A percentile compares a stretch with the other conserved stretches of the same genome.
Conservation (phyloP, 148 eudicot species). For the Arbutus unedo region DNA sequence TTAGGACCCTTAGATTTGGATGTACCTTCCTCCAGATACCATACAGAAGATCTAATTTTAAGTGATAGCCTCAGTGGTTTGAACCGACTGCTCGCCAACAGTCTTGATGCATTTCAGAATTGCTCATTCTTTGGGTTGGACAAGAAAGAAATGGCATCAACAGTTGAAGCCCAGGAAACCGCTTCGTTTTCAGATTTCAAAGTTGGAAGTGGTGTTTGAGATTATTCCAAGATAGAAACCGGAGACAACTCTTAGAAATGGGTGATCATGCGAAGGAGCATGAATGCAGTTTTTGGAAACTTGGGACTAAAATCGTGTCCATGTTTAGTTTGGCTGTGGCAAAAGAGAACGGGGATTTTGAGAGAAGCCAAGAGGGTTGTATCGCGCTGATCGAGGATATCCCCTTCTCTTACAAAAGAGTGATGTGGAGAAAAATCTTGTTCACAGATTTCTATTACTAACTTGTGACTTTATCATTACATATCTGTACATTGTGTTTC, state of each 20-base stretch:
- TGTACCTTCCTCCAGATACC: slow-evolving; percentile 67
- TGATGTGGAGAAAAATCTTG: slow-evolving; percentile 7
- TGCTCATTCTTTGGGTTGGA: slow-evolving; percentile 70
- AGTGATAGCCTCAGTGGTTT: slow-evolving; percentile 88
- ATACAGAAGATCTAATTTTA: slow-evolving; percentile 65
- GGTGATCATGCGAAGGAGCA: background rate
- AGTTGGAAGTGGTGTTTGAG: slow-evolving; percentile 32
- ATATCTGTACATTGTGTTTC: slow-evolving; percentile 23
- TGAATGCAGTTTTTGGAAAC: background rate
- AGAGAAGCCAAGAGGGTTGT: background rate
- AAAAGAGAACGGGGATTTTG: background rate
- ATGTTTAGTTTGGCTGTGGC: background rate
- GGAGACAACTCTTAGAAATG: background rate
- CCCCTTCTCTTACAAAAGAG: slow-evolving; percentile 23
- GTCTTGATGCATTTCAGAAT: slow-evolving; percentile 87
- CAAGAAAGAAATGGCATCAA: slow-evolving; percentile 47
- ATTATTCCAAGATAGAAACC: slow-evolving; percentile 10
- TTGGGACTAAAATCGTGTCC: background rate
- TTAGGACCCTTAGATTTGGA: slow-evolving; percentile 93
- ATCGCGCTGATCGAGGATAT: background rate
- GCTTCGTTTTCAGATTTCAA: slow-evolving; percentile 52
- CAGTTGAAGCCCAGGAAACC: slow-evolving; percentile 47
- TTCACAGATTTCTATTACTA: slow-evolving; percentile 4
- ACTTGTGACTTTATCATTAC: slow-evolving; percentile 8
- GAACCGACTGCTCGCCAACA: slow-evolving; percentile 86